Evolutionary conservation across 1,284 basidiomycete species (phyloP), one percentile per base, ranked within the genome.

Genomic region (Filobasidium uniguttulatum): DNA sequence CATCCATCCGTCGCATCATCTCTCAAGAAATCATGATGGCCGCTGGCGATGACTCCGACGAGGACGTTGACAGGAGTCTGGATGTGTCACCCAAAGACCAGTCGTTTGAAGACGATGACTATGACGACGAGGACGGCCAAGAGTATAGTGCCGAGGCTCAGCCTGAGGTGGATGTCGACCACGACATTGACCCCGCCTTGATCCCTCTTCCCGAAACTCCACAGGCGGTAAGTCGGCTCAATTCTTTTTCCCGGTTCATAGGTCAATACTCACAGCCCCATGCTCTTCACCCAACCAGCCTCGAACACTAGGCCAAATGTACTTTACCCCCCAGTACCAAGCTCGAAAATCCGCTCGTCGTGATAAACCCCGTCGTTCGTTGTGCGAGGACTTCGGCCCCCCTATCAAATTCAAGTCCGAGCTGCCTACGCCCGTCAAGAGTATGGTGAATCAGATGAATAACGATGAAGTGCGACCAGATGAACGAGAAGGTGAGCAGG

Each of bases 81-180:
- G 46, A 47, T 20, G 8, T 37, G 23, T 14, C 3, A 12, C 12
- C 34, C 6, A 22, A 20, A 14, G 31, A 43, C 3, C 40, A 55
- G 26, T 36, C 34, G 2, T 30, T 22, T 26, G 31, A 44, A 19
- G 35, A 46, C 9, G 30, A 8, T 10, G 44, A 48, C 38, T 14
- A 44, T 17, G 55, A 55, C 29, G 5, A 48, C 57, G 17, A 60
- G 29, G 9, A 63, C 20, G 19, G 56, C 7, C 10, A 53, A 31
- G 7, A 5, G 6, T 4, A 19, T 5, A 12, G 23, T 5, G 36
- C 6, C 12, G 36, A 38, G 3, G 36, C 19, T 12, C 19, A 38
- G 36, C 19, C 31, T 33, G 31, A 37, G 22, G 38, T 50, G 46
- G 34, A 61, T 26, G 37, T n/a, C 19, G 5, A 40, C 15, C 10